These are phyloP conservation scores for Penicillium glabrum DNA, from an alignment of 2,329 filamentous ascomycete genomes.

Conservation along the genomic window DNA sequence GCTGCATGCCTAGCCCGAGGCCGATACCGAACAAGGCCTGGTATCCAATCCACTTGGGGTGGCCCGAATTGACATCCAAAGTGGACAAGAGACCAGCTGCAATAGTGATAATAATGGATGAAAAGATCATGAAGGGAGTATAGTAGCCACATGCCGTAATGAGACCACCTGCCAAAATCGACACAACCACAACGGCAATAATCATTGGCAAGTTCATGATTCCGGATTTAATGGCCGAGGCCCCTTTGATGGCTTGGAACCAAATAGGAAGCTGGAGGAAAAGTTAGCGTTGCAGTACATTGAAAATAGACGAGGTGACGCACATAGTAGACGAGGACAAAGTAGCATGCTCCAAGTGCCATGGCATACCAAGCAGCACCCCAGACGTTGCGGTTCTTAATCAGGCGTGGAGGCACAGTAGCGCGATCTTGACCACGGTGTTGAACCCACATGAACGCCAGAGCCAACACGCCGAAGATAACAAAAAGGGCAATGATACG, in stretches of 20 bases:
- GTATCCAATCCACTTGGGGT: constrained; percentile 41
- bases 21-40: constrained; percentile 39
- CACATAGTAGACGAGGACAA: constrained; percentile 48
- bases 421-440: constrained; percentile 41
- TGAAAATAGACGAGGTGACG: constrained; percentile 1
- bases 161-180: constrained; percentile 31
- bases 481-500: constrained; percentile 52
- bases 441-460: constrained; percentile 42
- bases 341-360: constrained; percentile 44
- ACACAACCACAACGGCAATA: constrained; percentile 30
- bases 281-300: neutral
- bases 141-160: constrained; percentile 40
- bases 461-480: constrained; percentile 51
- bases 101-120: constrained; percentile 31
- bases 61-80: constrained; percentile 29
- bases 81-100: constrained; percentile 40
- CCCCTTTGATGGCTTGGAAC: constrained; percentile 43
- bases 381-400: constrained; percentile 45
- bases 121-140: constrained; percentile 40
- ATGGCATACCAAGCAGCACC: constrained; percentile 43
- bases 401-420: constrained; percentile 46
- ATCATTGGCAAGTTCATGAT: constrained; percentile 40
- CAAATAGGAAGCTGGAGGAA: constrained; percentile 41
- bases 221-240: constrained; percentile 35
- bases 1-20: constrained; percentile 37